These are phyloP conservation scores for Taphrina sp. DNA, from an alignment of 1,139 yeast species.

Conservation along the genomic window DNA sequence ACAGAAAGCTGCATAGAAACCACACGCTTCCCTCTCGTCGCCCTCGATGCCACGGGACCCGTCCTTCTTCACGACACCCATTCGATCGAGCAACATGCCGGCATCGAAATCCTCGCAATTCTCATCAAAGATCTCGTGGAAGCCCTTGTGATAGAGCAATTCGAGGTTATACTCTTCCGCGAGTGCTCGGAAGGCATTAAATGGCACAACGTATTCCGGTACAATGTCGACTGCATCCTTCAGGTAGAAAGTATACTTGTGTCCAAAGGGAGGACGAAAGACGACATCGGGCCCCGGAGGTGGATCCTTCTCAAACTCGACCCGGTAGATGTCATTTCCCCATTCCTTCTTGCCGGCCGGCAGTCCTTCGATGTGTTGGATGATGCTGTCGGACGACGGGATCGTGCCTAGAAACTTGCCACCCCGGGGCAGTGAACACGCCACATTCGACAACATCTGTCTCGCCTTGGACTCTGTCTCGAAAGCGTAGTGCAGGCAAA, in stretches of 20 bases:
- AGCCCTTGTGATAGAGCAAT: conserved; percentile 69
- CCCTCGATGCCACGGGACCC: conserved; percentile 88
- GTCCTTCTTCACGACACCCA: conserved; percentile 52
- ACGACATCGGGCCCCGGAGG: conserved; percentile 67
- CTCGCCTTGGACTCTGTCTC: conserved; percentile 79
- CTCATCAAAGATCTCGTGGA: conserved; percentile 76
- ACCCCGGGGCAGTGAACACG: conserved; percentile 71
- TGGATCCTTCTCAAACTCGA: conserved; percentile 65
- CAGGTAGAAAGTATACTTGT: conserved; percentile 73
- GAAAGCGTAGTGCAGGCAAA: conserved; percentile 91
- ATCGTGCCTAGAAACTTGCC: conserved; percentile 91
- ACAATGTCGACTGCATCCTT: conserved; percentile 95
- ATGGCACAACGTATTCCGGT: conserved; percentile 97
- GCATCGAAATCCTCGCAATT: conserved; percentile 63
- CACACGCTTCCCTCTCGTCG: conserved; percentile 85
- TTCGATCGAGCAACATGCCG: conserved; percentile 58
- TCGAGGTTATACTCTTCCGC: conserved; percentile 73
- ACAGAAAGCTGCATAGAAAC: conserved; percentile 76
- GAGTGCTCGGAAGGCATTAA: conserved; percentile 70
- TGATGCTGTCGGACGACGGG: conserved; percentile 84
- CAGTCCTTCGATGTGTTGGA: conserved; percentile 57
- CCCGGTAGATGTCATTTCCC: conserved; percentile 82
- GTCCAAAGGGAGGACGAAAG: conserved; percentile 77
- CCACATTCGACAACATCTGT: conserved; percentile 67
- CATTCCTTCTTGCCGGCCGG: conserved; percentile 53